A percentile compares a stretch with the other conserved stretches of the same genome.
Conservation (phyloP, 2,329 filamentous ascomycete species). For the Helotiales sp. region DNA sequence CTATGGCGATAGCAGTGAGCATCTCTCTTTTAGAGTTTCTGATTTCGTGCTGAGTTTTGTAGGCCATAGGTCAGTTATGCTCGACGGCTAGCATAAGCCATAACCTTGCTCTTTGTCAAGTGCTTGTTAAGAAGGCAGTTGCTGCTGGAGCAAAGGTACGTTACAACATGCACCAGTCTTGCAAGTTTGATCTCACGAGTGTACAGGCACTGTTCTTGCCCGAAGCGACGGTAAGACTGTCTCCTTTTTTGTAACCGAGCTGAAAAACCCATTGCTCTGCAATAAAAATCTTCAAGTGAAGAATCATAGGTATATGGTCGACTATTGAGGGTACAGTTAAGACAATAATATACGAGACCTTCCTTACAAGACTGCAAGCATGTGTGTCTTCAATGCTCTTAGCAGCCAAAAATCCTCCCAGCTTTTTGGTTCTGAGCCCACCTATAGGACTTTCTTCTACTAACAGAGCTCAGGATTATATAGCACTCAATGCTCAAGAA, state of each 20-base stretch:
- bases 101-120: conserved; percentile 78
- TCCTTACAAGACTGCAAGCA: too few species aligned
- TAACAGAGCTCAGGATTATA: conserved; percentile 53
- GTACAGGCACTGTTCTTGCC: conserved; percentile 79
- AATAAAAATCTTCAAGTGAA: too few species aligned
- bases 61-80: conserved; percentile 90
- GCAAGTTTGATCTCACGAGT: conserved; percentile 2
- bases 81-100: conserved; percentile 75
- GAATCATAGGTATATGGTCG: too few species aligned
- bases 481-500: conserved; percentile 66
- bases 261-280: background rate
- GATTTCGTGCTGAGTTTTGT: conserved; percentile 14
- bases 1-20: conserved; percentile 35
- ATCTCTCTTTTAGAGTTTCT: background rate
- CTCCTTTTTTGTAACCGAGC: background rate
- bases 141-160: conserved; percentile 74
- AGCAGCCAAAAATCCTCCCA: too few species aligned
- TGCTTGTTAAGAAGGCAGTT: conserved; percentile 70
- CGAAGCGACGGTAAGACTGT: conserved; percentile 57
- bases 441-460: background rate
- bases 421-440: too few species aligned
- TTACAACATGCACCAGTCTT: background rate
- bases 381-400: too few species aligned
- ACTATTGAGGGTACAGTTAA: too few species aligned
- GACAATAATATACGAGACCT: too few species aligned